Conservation (phyloP, 2,329 filamentous ascomycete genomes). For the Sclerotinia trifoliorum region DNA sequence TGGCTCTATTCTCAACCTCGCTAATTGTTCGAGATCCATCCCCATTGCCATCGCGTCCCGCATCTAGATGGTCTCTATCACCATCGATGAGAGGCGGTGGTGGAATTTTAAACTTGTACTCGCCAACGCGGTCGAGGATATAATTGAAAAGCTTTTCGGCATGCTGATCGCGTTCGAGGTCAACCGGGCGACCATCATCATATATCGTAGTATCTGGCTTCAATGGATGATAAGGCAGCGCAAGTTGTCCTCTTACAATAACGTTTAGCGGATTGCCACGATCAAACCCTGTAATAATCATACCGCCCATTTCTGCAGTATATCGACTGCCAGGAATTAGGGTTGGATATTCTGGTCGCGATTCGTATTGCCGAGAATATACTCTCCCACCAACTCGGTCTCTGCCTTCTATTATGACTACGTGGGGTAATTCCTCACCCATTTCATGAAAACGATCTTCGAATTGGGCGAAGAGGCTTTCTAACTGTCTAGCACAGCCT, state of each 20-base stretch:
- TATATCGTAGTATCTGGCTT: slow-evolving; percentile 83
- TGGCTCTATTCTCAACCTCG: slow-evolving; percentile 63
- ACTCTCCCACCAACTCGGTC: slow-evolving; percentile 86
- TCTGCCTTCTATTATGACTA: slow-evolving; percentile 84
- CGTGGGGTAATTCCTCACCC: slow-evolving; percentile 67
- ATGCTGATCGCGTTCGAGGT: slow-evolving; percentile 73
- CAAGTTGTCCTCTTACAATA: slow-evolving; percentile 85
- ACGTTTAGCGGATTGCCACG: slow-evolving; percentile 91
- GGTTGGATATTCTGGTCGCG: slow-evolving; percentile 57
- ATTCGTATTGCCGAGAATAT: slow-evolving; percentile 72
- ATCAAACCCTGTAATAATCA: slow-evolving; percentile 97
- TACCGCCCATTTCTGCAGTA: slow-evolving; percentile 95
- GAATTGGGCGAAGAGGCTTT: slow-evolving; percentile 81
- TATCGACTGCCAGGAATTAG: slow-evolving; percentile 58
- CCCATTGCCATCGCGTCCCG: slow-evolving; percentile 72
- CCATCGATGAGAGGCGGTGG: slow-evolving; percentile 74
- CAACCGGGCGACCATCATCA: slow-evolving; percentile 76
- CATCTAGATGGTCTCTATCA: slow-evolving; percentile 76
- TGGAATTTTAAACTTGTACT: slow-evolving; percentile 78
- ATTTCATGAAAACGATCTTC: slow-evolving; percentile 62
- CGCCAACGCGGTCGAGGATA: slow-evolving; percentile 84
- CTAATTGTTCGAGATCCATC: slow-evolving; percentile 71
- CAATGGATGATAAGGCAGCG: slow-evolving; percentile 79
- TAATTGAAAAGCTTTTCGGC: slow-evolving; percentile 95
- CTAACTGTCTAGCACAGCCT: slow-evolving; percentile 86